A percentile compares a stretch with the other conserved stretches of the same genome.
Evolutionary conservation across 179 eudicot species (phyloP).

Genomic region (Corrigiola litoralis): DNA sequence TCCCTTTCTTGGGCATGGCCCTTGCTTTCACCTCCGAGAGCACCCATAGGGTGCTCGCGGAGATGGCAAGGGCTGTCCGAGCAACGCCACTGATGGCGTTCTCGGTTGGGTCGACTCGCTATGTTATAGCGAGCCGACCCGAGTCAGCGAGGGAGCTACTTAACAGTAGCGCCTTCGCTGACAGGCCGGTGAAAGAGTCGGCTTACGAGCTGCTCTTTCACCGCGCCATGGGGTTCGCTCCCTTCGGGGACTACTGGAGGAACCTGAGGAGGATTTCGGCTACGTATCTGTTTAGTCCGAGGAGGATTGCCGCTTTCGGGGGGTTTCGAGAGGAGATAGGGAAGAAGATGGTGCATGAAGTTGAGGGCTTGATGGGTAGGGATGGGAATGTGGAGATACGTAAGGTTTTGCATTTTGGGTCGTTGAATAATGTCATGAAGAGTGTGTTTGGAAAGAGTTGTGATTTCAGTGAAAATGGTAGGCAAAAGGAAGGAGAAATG

Average conservation of each 20-base stretch:
- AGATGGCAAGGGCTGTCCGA: slow-evolving; percentile 8
- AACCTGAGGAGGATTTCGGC: slow-evolving; percentile 56
- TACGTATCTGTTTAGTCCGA: slow-evolving; percentile 62
- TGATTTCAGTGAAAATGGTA: slow-evolving; percentile 19
- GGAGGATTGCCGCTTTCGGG: slow-evolving; percentile 34
- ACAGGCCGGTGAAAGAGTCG: slow-evolving; percentile 78
- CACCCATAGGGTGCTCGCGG: slow-evolving; percentile 45
- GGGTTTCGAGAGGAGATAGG: slow-evolving; percentile 34
- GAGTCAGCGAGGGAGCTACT: slow-evolving; percentile 68
- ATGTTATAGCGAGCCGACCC: slow-evolving; percentile 52
- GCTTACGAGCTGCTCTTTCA: slow-evolving; percentile 73
- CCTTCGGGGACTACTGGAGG: slow-evolving; percentile 84
- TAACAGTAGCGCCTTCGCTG: slow-evolving; percentile 61
- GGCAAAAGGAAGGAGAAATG: slow-evolving; percentile 19
- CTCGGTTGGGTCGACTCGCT: slow-evolving; percentile 70
- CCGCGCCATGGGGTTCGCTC: slow-evolving; percentile 92
- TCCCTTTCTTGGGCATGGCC: slow-evolving; percentile 53
- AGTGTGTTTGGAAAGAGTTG: slow-evolving; percentile 64
- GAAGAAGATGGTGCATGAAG: slow-evolving; percentile 25
- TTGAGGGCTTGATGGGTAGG: slow-evolving; percentile 21
- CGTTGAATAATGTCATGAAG: slow-evolving; percentile 78
- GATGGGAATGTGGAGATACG: slow-evolving; percentile 42
- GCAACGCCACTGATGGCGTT: slow-evolving; percentile 62
- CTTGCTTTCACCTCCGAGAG: slow-evolving; percentile 33
- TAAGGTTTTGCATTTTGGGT: slow-evolving; percentile 53